Base-by-base conservation (phyloP, 2,329 filamentous ascomycete species). In the Cytospora schulzeri region DNA sequence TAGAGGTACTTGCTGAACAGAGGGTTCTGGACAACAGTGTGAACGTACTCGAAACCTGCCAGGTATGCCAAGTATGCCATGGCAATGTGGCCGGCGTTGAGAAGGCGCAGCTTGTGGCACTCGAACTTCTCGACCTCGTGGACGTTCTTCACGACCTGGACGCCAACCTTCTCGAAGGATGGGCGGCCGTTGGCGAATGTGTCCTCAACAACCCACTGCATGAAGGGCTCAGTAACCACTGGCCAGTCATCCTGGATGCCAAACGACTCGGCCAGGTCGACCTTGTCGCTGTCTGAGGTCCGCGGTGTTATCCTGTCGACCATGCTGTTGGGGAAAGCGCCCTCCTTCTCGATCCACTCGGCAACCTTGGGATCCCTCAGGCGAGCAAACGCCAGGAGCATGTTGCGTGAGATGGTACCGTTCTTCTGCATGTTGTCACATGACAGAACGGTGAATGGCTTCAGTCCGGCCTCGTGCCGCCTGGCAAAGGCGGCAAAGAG, bases 361-460 rank as follows among this genome's bases (percentile, higher is more conserved):
- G 82, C 81, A 24, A 84, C 65, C 41, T 78, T 76, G 2, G 81
- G 78, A 74, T 82, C 75, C 65, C 76, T 77, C 54, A 81, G 74
- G 33, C 75, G 76, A 2, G 82, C 82, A 69, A 84, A 84, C 2
- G 81, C 79, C 67, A 75, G 70, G 41, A 84, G 79, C 82, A 84
- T 84, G 72, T 76, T 70, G 41, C 80, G 80, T 7, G 80, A 81
- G 73, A 84, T 84, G 71, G 78, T 74, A 61, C 82, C 82, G 72
- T 84, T 84, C 76, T 82, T 82, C 75, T 83, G 81, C 81, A 84
- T 84, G 75, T 84, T 84, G 72, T 84, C 82, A 71, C 82, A 84
- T 4, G 82, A 84, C 70, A 84, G 69, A 33, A 84, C 81, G 67
- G 82, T 84, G 72, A 84, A 84, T 53, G 82, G 82, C 71, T 78